Conservation (phyloP, 1,139 yeast genomes). For the Suhomyces kunorum region DNA sequence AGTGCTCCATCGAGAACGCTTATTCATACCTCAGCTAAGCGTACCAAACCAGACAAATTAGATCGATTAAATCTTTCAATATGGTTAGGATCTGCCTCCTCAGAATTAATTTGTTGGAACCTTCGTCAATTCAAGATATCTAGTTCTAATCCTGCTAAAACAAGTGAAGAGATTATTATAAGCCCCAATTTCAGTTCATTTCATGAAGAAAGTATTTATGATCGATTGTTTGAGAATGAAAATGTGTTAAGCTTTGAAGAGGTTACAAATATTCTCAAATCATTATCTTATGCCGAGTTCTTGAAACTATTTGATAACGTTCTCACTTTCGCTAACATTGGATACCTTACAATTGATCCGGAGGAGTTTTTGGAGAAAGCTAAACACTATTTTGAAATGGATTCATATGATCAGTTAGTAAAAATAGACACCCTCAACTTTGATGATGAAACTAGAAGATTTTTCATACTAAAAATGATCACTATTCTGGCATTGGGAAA, state of each 20-base stretch:
- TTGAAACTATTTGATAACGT: slow-evolving; percentile 18
- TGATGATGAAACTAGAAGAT: slow-evolving; percentile 12
- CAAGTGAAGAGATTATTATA: slow-evolving; percentile 15
- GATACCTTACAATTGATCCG: slow-evolving; percentile 29
- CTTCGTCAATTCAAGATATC: slow-evolving; percentile 22
- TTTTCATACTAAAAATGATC: slow-evolving; percentile 25
- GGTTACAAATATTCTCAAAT: slow-evolving; percentile 1
- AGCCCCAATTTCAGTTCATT: slow-evolving; percentile 30
- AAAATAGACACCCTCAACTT: slow-evolving; percentile 4
- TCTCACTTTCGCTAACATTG: slow-evolving; percentile 26
- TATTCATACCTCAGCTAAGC: too few species aligned
- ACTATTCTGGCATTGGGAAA: slow-evolving; percentile 28
- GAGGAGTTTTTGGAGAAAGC: slow-evolving; percentile 20
- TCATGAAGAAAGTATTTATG: slow-evolving; percentile 28
- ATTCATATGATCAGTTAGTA: slow-evolving; percentile 10
- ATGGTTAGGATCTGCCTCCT: slow-evolving; percentile 28
- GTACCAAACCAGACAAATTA: slow-evolving; percentile 1
- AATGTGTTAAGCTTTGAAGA: not conserved
- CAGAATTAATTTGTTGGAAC: slow-evolving; percentile 33
- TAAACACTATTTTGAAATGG: slow-evolving; percentile 17
- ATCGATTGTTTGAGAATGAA: slow-evolving; percentile 15
- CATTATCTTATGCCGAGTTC: slow-evolving; percentile 5
- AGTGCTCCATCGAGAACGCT: not conserved
- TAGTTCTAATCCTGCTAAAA: slow-evolving; percentile 10
- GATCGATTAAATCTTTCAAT: slow-evolving; percentile 16